Conservation (phyloP, 169 alveolate species). For the Cytauxzoon felis region DNA sequence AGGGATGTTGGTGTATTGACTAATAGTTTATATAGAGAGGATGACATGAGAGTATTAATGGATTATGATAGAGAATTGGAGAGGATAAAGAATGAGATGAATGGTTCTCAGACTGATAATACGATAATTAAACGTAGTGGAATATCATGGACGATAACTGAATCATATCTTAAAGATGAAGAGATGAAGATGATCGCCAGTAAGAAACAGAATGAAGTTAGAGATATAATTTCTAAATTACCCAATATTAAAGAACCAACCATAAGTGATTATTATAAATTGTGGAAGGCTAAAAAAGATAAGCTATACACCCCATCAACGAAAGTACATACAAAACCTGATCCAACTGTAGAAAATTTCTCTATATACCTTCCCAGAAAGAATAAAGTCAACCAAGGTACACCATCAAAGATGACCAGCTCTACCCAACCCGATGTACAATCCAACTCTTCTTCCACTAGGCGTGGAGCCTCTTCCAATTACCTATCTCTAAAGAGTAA, state of each 20-base stretch:
- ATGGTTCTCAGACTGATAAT: slow-evolving; percentile 41
- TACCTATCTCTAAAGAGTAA: too few relatives aligned
- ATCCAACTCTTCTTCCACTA: background rate
- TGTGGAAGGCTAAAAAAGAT: slow-evolving; percentile 3
- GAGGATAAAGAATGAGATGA: background rate
- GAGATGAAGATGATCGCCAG: slow-evolving; percentile 24
- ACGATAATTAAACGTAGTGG: slow-evolving; percentile 35
- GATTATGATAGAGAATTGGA: slow-evolving; percentile 24
- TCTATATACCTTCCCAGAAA: background rate
- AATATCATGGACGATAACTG: slow-evolving; percentile 53
- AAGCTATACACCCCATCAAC: background rate
- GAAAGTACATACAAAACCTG: background rate
- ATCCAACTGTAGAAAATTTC: background rate
- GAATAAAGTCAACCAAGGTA: background rate
- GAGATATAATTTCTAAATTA: background rate
- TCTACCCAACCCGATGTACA: background rate
- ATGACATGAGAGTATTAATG: slow-evolving; percentile 5
- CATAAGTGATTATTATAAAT: slow-evolving; percentile 4
- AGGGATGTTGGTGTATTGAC: too few relatives aligned
- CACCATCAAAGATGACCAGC: background rate
- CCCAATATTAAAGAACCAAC: background rate
- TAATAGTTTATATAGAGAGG: too few relatives aligned
- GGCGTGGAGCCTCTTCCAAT: background rate
- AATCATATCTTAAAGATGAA: slow-evolving; percentile 41
- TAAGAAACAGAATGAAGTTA: slow-evolving; percentile 26